Base-by-base conservation (phyloP, 2,329 filamentous ascomycete genomes). In the Nemania sp. region DNA sequence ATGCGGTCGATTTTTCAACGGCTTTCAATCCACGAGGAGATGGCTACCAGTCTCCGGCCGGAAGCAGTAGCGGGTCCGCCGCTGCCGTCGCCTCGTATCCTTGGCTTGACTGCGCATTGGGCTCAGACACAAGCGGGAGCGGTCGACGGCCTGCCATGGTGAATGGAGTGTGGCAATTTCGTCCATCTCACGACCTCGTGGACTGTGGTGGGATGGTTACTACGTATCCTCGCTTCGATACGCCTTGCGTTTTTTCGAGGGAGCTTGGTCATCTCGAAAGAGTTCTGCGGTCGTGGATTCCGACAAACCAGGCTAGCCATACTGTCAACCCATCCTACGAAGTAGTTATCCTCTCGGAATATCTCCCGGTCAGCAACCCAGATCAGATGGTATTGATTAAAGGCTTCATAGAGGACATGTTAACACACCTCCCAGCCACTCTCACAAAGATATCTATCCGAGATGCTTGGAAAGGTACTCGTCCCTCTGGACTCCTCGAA, bases 81-180 rank as follows among this genome's bases (percentile, higher is more conserved):
- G n/a, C n/a, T n/a, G n/a, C n/a, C n/a, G 30, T 46, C 14, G 43
- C 43, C 14, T 36, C 43, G 9, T 46, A 46, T 28, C 11, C 19
- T 19, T 46, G 43, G 43, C 43, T 46, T 4, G 43, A 46, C 30
- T 46, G 31, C 8, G 17, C 30, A 5, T 19, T 33, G 14, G 30
- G 22, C 33, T 23, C 52, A 44, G 22, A 28, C 0, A 19, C 60
- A 6, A 33, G 20, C 6, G 50, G 50, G 14, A 41, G 43, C 14
- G 43, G 50, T 4, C 15, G 42, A 17, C 42, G 50, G 17, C 43
- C 50, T n/a, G 50, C 43, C 20, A n/a, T 53, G 34, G 28, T 48
- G 1, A 48, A 53, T 26, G 50, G 50, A 7, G 43, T 53, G 3
- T 53, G 45, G 20, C 43, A 53, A 17, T 53, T 53, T 28, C 36